Percentiles rank a stretch among this genome's conserved stretches.
Conservation (phyloP, 2,329 filamentous ascomycete species). For the Clonostachys rhizophaga region DNA sequence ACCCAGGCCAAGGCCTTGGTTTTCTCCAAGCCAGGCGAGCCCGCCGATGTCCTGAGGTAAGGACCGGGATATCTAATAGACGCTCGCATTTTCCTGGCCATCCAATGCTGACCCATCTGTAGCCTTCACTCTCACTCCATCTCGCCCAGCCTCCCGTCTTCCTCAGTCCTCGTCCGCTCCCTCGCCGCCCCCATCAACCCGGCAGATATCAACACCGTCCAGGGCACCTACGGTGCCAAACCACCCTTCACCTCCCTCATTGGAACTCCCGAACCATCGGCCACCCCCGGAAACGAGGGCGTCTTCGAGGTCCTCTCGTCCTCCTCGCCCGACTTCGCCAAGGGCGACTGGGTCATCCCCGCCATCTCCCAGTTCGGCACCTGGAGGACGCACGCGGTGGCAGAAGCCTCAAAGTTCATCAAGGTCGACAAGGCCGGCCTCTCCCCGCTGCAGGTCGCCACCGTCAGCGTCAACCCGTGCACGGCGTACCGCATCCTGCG, state of each 20-base stretch:
- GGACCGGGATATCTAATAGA: neutral
- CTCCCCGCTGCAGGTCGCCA: slow-evolving; percentile 74
- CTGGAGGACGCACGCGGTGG: slow-evolving; percentile 87
- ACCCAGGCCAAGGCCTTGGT: slow-evolving; percentile 80
- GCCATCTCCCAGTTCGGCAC: slow-evolving; percentile 80
- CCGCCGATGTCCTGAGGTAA: slow-evolving; percentile 62
- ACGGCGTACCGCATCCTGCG: slow-evolving; percentile 91
- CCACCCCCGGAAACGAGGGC: slow-evolving; percentile 85
- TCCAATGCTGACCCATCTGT: neutral
- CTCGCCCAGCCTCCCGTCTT: slow-evolving; percentile 63
- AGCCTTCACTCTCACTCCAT: slow-evolving; percentile 74
- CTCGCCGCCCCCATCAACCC: slow-evolving; percentile 94
- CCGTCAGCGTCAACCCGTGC: slow-evolving; percentile 87
- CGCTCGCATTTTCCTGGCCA: neutral
- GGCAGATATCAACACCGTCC: slow-evolving; percentile 95
- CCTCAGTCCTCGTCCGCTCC: slow-evolving; percentile 71
- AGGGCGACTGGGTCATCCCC: slow-evolving; percentile 94
- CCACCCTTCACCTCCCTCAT: slow-evolving; percentile 72
- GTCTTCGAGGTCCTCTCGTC: slow-evolving; percentile 82
- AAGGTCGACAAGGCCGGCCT: slow-evolving; percentile 69
- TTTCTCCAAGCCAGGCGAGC: slow-evolving; percentile 71
- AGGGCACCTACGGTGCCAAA: slow-evolving; percentile 90
- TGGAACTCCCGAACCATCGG: slow-evolving; percentile 71
- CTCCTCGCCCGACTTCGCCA: slow-evolving; percentile 44
- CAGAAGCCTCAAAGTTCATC: slow-evolving; percentile 52